Base-by-base conservation (phyloP, 225 moss, liverwort and hornwort genomes). In the Sphagnum contortum region DNA sequence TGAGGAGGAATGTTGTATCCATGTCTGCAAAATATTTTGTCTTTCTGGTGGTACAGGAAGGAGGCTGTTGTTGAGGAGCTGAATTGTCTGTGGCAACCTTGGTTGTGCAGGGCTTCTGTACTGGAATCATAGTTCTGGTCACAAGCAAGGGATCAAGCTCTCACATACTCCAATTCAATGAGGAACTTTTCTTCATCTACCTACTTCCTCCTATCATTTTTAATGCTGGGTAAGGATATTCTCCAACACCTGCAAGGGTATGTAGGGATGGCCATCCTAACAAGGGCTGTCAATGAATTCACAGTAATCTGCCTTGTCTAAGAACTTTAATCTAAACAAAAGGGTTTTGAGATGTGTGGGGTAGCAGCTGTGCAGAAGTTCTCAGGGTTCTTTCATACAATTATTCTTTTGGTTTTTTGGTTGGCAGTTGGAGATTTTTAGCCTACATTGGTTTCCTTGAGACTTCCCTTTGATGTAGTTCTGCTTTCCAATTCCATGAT, bases 151-250 rank as follows among this genome's bases (percentile, higher is more conserved):
- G 91, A 48, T 70, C 83, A 6, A 88, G 86, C 74, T 91, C 91
- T 6, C 88, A 79, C 66, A 72, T 91, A 8, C 75, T 91, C 63
- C 83, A 85, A 63, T 91, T 91, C 59, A 59, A 91, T 48, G 91
- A 86, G 68, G 91, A 91, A 68, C 71, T 91, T 10, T 91, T 91
- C 58, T 91, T 91, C 64, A 91, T 91, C 44, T 91, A 91, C 52
- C 76, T 91, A 8, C 81, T 91, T 12, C 91, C 91, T 74, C 91
- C 91, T 51, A 91, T 91, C 66, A 91, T 91, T 12, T 91, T 91
- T 63, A 91, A 91, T 67, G 91, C 91, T 12, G 91, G 91, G 66
- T 91, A 73, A 45, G 51, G 2, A 9, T 55, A 55, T 12, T 29
- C 29, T 29, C 91, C 48, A 91, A 88, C 66, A 91, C 88, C 9